Evolutionary conservation across 2,329 filamentous ascomycete species (phyloP).

Genomic region (Diaporthe citrichinensis): DNA sequence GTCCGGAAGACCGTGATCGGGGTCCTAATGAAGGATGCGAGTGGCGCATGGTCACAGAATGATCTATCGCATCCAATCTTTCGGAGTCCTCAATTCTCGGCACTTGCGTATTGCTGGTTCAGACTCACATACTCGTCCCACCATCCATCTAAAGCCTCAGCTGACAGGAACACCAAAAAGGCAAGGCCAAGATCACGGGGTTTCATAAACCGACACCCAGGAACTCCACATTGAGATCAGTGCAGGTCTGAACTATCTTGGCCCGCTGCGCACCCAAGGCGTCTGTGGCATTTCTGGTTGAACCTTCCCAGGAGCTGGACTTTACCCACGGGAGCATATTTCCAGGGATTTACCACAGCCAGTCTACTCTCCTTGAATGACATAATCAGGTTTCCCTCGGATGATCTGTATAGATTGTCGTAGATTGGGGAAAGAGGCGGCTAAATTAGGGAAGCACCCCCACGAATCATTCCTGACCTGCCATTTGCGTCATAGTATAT

Average conservation of each 20-base stretch:
- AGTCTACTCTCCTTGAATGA: neutral
- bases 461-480: neutral
- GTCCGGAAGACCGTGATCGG: no score
- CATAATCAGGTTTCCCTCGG: slow-evolving; percentile 15
- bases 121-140: neutral
- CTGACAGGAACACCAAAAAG: neutral
- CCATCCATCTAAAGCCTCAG: neutral
- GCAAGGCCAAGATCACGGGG: neutral
- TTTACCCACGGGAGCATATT: neutral
- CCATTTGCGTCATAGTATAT: neutral
- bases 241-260: neutral
- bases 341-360: neutral
- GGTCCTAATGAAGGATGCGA: no score
- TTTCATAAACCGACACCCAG: neutral
- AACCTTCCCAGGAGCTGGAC: neutral
- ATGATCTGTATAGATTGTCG: neutral
- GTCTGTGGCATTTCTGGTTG: neutral
- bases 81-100: no score
- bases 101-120: neutral
- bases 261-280: neutral
- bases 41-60: no score
- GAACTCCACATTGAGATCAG: neutral
- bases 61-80: no score
- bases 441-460: slow-evolving; percentile 11
- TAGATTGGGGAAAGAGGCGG: slow-evolving; percentile 15